Percentiles rank a stretch among this genome's conserved stretches.
These are phyloP conservation scores for Solanum sitiens DNA, from an alignment of 257 asterid species.

Conservation along the genomic window DNA sequence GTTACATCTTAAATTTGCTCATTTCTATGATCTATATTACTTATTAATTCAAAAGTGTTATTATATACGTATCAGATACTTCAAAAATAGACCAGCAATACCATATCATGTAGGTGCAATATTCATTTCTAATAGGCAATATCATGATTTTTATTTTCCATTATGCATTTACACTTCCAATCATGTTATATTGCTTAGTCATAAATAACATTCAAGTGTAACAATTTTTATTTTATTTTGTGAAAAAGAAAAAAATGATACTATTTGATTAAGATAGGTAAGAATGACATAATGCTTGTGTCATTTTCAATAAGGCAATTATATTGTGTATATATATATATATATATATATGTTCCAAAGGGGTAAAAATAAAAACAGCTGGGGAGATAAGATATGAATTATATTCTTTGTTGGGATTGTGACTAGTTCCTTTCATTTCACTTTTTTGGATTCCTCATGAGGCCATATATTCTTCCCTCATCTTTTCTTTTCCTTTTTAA, in stretches of 20 bases:
- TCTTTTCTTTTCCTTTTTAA: conserved; percentile 2
- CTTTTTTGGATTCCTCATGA: conserved; percentile 53
- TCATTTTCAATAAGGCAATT: conserved; percentile 15
- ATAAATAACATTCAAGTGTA: background rate
- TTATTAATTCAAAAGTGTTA: background rate
- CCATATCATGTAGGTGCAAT: background rate
- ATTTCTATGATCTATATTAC: background rate
- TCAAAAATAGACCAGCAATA: background rate
- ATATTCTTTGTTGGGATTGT: conserved; percentile 37
- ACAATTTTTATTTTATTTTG: too few species aligned
- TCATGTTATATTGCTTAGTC: background rate
- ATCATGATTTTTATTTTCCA: background rate
- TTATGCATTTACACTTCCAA: background rate
- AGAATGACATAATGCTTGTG: conserved; percentile 29
- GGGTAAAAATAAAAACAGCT: background rate
- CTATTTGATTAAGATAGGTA: background rate
- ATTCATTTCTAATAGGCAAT: background rate
- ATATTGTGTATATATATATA: background rate
- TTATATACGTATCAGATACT: background rate
- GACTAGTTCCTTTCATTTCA: conserved; percentile 49
- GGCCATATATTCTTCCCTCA: conserved; percentile 31
- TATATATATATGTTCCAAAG: background rate
- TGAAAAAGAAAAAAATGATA: too few species aligned
- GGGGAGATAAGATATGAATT: conserved; percentile 18
- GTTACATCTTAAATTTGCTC: background rate